Evolutionary conservation across 1,284 basidiomycete genomes (phyloP), one percentile per base, ranked within the genome.

Genomic region (Ustanciosporium gigantosporum): DNA sequence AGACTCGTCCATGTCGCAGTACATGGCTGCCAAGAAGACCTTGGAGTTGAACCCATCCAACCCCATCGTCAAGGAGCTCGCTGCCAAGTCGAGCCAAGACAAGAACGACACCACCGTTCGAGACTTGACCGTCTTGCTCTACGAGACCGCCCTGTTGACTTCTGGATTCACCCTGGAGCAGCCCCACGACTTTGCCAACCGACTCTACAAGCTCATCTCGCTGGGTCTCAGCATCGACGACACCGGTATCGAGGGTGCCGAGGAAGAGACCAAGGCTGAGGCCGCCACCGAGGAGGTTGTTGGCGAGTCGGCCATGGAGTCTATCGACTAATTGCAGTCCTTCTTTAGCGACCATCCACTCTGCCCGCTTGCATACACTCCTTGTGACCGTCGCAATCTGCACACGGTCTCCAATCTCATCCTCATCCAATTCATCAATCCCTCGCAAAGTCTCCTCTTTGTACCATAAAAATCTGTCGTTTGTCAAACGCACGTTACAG

Each of bases 1-100:
- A 73, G 94, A 98, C 80, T 92, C 93, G 20, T 93, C 90, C 59
- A 96, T 98, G 94, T 96, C 92, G 24, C 93, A 91, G 37, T 97
- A 97, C 85, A 96, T 97, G 93, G 76, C 77, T 31, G 70, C 62
- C 46, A 97, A 97, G 87, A 97, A 97, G 89, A 97, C 94, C 16
- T 86, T 98, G 68, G 94, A 98, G 83, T 86, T 98, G 72, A 97
- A 98, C 87, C 89, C 93, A 16, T 81, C 81, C 71, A 93, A 98
- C 83, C 82, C 90, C 38, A 96, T 98, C 82, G 84, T 98, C 82
- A 92, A 91, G 84, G 94, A 97, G 83, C 85, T 98, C 77, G 90
- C 87, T 83, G 85, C 85, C 76, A 96, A 96, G 84, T 90, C 96
- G 65, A 83, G 89, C 48, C 90, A 92, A 81, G 94, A 98, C 84